A percentile compares a stretch with the other conserved stretches of the same genome.
phyloP scores from a whole-genome alignment of 129 eudicot genomes.

The Dittrichia graveolens region DNA sequence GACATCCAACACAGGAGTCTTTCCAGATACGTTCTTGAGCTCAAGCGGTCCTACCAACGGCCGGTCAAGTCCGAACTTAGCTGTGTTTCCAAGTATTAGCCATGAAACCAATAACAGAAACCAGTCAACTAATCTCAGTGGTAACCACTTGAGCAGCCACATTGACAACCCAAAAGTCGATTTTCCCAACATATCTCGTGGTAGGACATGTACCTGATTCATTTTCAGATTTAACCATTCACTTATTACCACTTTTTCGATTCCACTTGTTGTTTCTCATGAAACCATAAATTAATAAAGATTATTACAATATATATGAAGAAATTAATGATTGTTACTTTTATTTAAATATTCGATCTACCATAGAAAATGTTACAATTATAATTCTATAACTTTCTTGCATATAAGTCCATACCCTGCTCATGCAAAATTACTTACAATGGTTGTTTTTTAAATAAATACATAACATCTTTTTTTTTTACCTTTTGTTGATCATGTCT shows the following conservation, averaged over 20 bases:
- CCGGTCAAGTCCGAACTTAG: constrained; percentile 66
- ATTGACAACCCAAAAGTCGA: constrained; percentile 97
- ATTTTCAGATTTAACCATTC: constrained; percentile 18
- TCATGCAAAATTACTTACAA: too few relatives aligned
- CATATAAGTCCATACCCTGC: not conserved
- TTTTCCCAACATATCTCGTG: constrained; percentile 91
- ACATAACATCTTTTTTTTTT: not conserved
- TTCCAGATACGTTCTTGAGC: constrained; percentile 80
- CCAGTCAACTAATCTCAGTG: constrained; percentile 75
- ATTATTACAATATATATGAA: not conserved
- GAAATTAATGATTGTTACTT: not conserved
- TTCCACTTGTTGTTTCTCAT: not conserved
- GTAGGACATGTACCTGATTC: constrained; percentile 85
- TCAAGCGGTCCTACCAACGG: constrained; percentile 77
- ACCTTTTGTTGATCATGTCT: not conserved
- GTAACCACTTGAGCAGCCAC: constrained; percentile 97
- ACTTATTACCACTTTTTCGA: constrained; percentile 13
- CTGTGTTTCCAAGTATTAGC: constrained; percentile 77
- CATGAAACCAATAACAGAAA: constrained; percentile 68
- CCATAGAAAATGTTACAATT: not conserved
- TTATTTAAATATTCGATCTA: not conserved
- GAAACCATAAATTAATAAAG: not conserved
- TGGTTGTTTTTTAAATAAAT: too few relatives aligned
- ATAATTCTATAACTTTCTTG: not conserved
- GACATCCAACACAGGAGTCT: constrained; percentile 89